These are phyloP conservation scores for Berberis vulgaris DNA, from an alignment of 164 flowering plant genomes.

Conservation along the genomic window DNA sequence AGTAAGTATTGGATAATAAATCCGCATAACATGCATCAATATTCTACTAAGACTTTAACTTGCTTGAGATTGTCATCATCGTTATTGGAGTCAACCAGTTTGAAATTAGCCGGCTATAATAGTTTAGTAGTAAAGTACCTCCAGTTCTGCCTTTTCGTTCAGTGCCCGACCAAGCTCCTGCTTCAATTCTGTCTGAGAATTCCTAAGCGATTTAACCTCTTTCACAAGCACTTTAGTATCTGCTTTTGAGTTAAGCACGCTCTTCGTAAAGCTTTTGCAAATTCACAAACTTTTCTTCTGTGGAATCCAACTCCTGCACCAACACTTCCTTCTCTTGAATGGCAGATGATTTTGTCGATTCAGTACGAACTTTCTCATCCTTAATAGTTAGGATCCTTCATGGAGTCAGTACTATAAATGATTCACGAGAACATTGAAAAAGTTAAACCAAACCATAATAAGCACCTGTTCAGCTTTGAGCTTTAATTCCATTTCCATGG, in stretches of 20 bases:
- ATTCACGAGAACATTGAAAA: background rate
- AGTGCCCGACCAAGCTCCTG: slow-evolving; percentile 54
- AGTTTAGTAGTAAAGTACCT: slow-evolving; percentile 30
- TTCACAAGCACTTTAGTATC: slow-evolving; percentile 87
- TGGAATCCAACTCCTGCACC: slow-evolving; percentile 53
- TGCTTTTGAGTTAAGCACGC: slow-evolving; percentile 71
- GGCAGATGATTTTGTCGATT: slow-evolving; percentile 10
- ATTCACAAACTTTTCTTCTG: slow-evolving; percentile 51
- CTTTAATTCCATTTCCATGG: slow-evolving; percentile 72
- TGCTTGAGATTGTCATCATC: too few relatives aligned
- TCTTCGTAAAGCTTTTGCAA: slow-evolving; percentile 57
- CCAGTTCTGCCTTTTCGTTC: slow-evolving; percentile 52
- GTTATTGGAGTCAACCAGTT: too few relatives aligned
- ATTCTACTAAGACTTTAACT: too few relatives aligned
- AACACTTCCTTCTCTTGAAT: slow-evolving; percentile 37
- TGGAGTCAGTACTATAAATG: background rate
- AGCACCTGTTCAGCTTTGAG: slow-evolving; percentile 64
- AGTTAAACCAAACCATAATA: background rate
- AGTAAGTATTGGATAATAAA: too few relatives aligned
- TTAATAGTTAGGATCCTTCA: slow-evolving; percentile 24
- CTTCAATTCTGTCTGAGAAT: slow-evolving; percentile 56
- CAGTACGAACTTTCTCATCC: slow-evolving; percentile 35
- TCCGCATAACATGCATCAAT: too few relatives aligned
- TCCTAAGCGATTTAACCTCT: slow-evolving; percentile 88
- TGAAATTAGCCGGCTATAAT: background rate